Evolutionary conservation across 495 filamentous ascomycete species (phyloP).

Genomic region (Neurospora africana): DNA sequence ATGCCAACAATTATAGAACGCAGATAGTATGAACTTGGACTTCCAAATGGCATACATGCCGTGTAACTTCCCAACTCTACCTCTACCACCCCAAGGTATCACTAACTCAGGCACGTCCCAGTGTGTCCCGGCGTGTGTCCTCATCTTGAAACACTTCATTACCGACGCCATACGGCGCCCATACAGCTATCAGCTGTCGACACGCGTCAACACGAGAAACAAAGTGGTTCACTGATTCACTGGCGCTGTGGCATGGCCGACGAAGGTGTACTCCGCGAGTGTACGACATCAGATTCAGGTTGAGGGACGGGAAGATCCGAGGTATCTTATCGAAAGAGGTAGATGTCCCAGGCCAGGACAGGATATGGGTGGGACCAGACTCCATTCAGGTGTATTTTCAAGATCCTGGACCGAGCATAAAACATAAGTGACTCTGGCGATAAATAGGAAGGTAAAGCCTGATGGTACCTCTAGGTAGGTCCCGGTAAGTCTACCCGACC

Average conservation of each 20-base stretch:
- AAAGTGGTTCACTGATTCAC: background rate
- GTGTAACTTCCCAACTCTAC: no score
- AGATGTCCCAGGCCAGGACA: no score
- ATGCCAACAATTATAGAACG: no score
- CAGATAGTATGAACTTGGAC: no score
- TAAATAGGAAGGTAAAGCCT: no score
- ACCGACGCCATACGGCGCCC: background rate
- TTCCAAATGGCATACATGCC: no score
- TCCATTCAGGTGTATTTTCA: no score
- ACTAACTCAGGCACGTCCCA: background rate
- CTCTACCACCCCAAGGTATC: background rate
- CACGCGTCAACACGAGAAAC: background rate
- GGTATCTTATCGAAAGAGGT: no score
- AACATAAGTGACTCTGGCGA: no score
- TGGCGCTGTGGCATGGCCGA: background rate
- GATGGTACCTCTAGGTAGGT: no score
- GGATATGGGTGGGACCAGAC: no score
- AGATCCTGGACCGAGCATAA: no score
- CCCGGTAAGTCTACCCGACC: background rate
- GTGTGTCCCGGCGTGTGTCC: background rate
- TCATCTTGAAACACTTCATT: background rate
- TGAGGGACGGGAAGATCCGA: background rate
- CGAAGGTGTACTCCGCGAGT: background rate
- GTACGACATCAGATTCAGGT: background rate
- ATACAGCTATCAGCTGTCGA: background rate